Evolutionary conservation across 202 grass and related monocot species (phyloP).

Genomic region (Musa balbisiana): DNA sequence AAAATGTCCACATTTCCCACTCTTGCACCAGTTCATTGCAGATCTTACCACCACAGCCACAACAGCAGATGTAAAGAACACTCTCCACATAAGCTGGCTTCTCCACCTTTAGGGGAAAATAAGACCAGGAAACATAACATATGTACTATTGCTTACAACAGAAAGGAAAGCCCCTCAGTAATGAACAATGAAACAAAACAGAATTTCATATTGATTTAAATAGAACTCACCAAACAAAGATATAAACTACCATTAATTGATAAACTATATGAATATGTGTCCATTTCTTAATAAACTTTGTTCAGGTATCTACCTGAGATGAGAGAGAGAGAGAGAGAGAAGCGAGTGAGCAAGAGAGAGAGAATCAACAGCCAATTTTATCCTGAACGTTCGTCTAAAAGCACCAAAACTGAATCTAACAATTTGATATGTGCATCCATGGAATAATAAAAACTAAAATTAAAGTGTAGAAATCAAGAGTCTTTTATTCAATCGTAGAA

Average conservation of each 20-base stretch:
- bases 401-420: no score
- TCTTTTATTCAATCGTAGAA: no score
- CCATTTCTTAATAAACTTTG: no score
- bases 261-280: no score
- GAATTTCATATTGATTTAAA: not conserved
- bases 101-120: conserved; percentile 70
- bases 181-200: not conserved
- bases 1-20: conserved; percentile 98
- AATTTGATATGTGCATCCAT: no score
- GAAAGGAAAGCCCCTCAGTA: not conserved
- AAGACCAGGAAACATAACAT: conserved; percentile 21
- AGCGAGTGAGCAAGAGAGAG: no score
- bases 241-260: not conserved
- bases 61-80: conserved; percentile 99
- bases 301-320: no score
- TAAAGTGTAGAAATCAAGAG: no score
- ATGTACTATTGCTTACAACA: not conserved
- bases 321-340: no score
- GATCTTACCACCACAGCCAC: conserved; percentile 90
- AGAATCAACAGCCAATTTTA: no score
- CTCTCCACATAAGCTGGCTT: conserved; percentile 99
- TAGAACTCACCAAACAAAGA: not conserved
- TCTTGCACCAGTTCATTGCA: conserved; percentile 93
- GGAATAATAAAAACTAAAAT: no score
- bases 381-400: no score